Evolutionary conservation across 345 rosid genomes (phyloP).

Genomic region (Turnera subulata): DNA sequence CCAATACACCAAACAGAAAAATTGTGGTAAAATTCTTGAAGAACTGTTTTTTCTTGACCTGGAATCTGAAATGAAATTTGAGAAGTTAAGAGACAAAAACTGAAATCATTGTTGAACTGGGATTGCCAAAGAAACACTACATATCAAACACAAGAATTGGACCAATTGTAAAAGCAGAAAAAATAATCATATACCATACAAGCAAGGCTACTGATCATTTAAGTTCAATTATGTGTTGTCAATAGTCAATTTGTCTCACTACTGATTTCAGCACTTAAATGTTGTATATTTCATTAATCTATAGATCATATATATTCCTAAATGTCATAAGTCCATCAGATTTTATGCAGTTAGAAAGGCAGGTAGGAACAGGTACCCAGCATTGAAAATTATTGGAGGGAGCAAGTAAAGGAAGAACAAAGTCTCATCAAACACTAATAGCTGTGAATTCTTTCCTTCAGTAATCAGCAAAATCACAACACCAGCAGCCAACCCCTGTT

Average conservation of each 20-base stretch:
- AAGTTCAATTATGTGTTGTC: too few species aligned
- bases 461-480: constrained; percentile 46
- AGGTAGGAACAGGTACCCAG: constrained; percentile 42
- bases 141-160: too few species aligned
- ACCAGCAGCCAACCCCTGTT: constrained; percentile 51
- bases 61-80: constrained; percentile 48
- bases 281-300: too few species aligned
- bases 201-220: too few species aligned
- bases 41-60: constrained; percentile 73
- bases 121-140: too few species aligned
- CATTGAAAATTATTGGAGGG: constrained; percentile 76
- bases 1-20: constrained; percentile 58
- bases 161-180: too few species aligned
- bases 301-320: too few species aligned
- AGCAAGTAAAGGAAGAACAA: constrained; percentile 75
- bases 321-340: too few species aligned
- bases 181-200: too few species aligned
- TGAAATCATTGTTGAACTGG: too few species aligned
- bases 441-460: constrained; percentile 28
- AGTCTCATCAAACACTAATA: constrained; percentile 53
- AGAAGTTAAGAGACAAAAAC: constrained; percentile 1
- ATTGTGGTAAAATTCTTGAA: constrained; percentile 69
- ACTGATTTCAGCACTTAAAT: too few species aligned
- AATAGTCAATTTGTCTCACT: too few species aligned
- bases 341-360: neutral